Evolutionary conservation across 2,329 filamentous ascomycete genomes (phyloP).

Genomic region (Fusarium floridanum): DNA sequence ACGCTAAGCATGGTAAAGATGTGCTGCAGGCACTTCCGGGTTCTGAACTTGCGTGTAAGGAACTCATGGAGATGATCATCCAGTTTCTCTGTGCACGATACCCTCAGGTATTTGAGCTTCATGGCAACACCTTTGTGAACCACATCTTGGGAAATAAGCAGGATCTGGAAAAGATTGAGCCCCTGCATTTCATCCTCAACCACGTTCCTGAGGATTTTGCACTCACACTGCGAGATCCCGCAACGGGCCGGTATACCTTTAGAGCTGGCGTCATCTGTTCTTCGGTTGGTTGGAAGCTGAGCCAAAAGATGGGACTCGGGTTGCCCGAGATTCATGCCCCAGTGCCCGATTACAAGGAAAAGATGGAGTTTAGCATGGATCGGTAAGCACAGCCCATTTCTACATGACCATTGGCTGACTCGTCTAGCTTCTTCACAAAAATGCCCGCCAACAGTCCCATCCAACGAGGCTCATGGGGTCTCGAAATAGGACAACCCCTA

Average conservation of each 20-base stretch:
- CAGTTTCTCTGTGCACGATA: constrained; percentile 86
- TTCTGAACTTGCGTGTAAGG: constrained; percentile 83
- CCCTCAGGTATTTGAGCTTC: constrained; percentile 77
- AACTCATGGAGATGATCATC: constrained; percentile 87
- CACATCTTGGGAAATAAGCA: constrained; percentile 73
- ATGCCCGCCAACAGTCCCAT: constrained; percentile 81
- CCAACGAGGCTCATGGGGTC: constrained; percentile 86
- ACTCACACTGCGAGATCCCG: constrained; percentile 78
- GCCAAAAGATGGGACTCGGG: constrained; percentile 77
- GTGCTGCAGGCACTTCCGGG: constrained; percentile 79
- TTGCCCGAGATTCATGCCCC: constrained; percentile 78
- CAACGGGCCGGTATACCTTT: constrained; percentile 79
- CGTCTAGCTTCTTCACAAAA: constrained; percentile 80
- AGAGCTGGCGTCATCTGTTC: constrained; percentile 84
- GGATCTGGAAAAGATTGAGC: constrained; percentile 71
- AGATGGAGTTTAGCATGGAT: constrained; percentile 91
- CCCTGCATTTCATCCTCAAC: constrained; percentile 78
- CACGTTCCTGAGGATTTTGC: constrained; percentile 90
- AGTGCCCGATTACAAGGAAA: constrained; percentile 87
- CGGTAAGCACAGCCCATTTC: constrained; percentile 61
- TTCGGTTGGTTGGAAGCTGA: constrained; percentile 83
- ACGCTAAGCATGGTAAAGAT: constrained; percentile 69
- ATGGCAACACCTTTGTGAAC: constrained; percentile 74
- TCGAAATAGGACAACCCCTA: constrained; percentile 81
- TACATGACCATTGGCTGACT: neutral